Evolutionary conservation across 2,329 filamentous ascomycete species (phyloP), one percentile per base, ranked within the genome.

Genomic region (Talaromyces atroroseus): DNA sequence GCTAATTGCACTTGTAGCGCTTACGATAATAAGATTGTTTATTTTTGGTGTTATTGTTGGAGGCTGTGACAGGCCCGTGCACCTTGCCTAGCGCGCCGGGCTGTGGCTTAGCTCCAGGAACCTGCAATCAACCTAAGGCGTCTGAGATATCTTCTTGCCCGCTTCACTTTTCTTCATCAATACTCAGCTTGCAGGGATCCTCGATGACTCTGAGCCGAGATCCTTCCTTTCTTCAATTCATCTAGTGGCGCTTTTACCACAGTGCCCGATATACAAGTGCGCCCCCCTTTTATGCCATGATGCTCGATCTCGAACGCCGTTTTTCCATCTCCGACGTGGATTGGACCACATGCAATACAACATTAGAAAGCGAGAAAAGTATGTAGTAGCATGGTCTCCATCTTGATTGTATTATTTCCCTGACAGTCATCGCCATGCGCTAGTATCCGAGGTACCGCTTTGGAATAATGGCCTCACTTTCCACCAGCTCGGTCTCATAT

Each of bases 381-480:
- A 70, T 42, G 67, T 60, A 48, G 67, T 60, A 48, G 20, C 12
- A 18, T 29, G 26, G 10, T 24, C 4, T 23, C 2, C 20, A 3
- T 14, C 16, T 6, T 10, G 18, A 26, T 45, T 14, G 3, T 46
- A 26, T 2, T 24, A 26, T 29, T 40, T 49, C 38, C 47, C 52
- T 24, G 32, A 16, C 18, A 47, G 23, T 12, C 18, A 26, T 54
- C 14, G n/a, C 42, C 24, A 21, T 49, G 29, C 34, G 44, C 60
- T 58, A 76, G 75, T 79, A 60, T 60, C 68, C 53, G 81, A 83
- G 65, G 68, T 68, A 20, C 71, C 73, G n/a, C 67, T 85, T 52
- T 83, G 77, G 76, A 71, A 79, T 64, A 69, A 68, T 53, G 73
- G 73, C 49, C 65, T 82, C 59, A 81, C 78, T 34, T 84, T 84